These are phyloP conservation scores for Paramarasmius palmivorus DNA, from an alignment of 1,284 basidiomycete species.

Conservation along the genomic window DNA sequence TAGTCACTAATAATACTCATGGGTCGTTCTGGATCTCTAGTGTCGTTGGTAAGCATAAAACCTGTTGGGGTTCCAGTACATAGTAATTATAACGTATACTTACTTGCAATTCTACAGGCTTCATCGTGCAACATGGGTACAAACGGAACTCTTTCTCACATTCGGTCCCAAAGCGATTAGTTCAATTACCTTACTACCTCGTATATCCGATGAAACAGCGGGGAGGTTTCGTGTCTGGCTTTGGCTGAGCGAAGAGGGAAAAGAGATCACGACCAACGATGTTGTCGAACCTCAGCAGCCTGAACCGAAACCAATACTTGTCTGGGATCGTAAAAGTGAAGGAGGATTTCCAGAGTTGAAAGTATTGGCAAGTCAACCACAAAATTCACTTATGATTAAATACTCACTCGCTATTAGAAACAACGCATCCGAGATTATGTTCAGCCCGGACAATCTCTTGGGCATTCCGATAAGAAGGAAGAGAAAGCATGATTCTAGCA, in stretches of 20 bases:
- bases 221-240: constrained; percentile 91
- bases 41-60: constrained; percentile 79
- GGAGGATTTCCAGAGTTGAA: constrained; percentile 91
- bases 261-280: constrained; percentile 44
- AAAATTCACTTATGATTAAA: background rate
- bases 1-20: constrained; percentile 7
- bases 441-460: constrained; percentile 76
- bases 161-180: constrained; percentile 76
- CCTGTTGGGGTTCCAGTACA: too few species aligned
- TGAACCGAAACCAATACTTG: constrained; percentile 32
- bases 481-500: too few species aligned
- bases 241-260: constrained; percentile 36
- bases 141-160: constrained; percentile 87
- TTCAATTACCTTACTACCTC: constrained; percentile 71
- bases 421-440: constrained; percentile 82
- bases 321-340: constrained; percentile 86
- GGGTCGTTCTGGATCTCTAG: constrained; percentile 32
- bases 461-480: constrained; percentile 71
- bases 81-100: too few species aligned
- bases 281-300: constrained; percentile 13
- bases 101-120: constrained; percentile 50
- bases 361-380: constrained; percentile 55
- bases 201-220: constrained; percentile 78
- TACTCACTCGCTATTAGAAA: constrained; percentile 53
- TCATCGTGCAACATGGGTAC: constrained; percentile 85